A percentile compares a stretch with the other conserved stretches of the same genome.
Evolutionary conservation across 306 rosid species (phyloP).

Genomic region (Hippophae rhamnoides): DNA sequence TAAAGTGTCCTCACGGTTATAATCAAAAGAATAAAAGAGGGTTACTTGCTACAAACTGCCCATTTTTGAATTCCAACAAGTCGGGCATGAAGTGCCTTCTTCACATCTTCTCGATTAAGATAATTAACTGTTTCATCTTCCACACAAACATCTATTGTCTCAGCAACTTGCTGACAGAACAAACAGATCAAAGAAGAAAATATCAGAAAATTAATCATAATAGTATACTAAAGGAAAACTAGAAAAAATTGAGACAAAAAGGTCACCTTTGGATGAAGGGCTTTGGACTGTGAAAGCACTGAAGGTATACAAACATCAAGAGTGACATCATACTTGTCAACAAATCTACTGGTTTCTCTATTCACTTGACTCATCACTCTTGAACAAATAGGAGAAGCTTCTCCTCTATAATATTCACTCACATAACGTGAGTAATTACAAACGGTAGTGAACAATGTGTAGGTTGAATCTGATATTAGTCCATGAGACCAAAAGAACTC

Average conservation of each 20-base stretch:
- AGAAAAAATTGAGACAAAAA: background rate
- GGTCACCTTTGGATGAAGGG: conserved; percentile 38
- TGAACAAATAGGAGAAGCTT: background rate
- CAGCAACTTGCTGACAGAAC: conserved; percentile 51
- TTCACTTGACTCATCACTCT: conserved; percentile 47
- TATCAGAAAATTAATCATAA: background rate
- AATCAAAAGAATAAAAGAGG: too few relatives aligned
- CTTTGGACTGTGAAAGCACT: conserved; percentile 40
- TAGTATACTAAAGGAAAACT: background rate
- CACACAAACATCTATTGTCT: conserved; percentile 78
- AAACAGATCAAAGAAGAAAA: background rate
- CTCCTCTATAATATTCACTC: conserved; percentile 30
- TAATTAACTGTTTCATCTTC: conserved; percentile 81
- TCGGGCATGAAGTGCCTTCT: conserved; percentile 66
- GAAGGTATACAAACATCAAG: conserved; percentile 54
- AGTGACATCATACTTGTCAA: conserved; percentile 55
- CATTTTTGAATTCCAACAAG: conserved; percentile 67
- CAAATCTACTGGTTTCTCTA: conserved; percentile 49
- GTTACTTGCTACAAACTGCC: conserved; percentile 92
- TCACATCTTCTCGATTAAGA: conserved; percentile 71
- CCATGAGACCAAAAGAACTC: conserved; percentile 48
- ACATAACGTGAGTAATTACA: conserved; percentile 39
- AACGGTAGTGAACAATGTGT: conserved; percentile 26
- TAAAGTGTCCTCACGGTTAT: background rate
- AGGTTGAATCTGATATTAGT: conserved; percentile 37